phyloP scores from a whole-genome alignment of 805 yeast species.

The Peterozyma toletana region DNA sequence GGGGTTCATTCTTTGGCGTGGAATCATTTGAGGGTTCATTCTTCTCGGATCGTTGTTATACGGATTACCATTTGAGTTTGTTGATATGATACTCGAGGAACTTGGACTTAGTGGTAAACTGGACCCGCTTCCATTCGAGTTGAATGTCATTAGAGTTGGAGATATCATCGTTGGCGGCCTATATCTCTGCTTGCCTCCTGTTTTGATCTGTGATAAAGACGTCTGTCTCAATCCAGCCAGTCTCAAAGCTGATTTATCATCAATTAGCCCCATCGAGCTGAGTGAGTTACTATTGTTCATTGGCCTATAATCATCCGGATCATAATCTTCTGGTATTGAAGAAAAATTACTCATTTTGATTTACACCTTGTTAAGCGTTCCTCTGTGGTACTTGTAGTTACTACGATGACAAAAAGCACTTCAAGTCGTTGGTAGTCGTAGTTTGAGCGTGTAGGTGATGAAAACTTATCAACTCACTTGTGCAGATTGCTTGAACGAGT shows the following conservation, averaged over 20 bases:
- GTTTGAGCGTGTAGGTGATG: too few relatives aligned
- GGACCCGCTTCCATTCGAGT: not conserved
- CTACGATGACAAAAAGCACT: too few relatives aligned
- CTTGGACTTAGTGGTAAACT: conserved; percentile 3
- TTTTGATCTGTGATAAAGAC: conserved; percentile 2
- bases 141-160: not conserved
- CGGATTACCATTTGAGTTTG: conserved; percentile 2
- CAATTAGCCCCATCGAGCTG: not conserved
- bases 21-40: too few relatives aligned
- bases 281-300: not conserved
- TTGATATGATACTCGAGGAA: conserved; percentile 1
- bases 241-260: conserved; percentile 6
- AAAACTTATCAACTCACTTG: too few relatives aligned
- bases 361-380: too few relatives aligned
- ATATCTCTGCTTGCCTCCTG: conserved; percentile 5
- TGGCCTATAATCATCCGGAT: conserved; percentile 5
- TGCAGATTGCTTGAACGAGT: too few relatives aligned
- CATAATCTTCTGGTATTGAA: conserved; percentile 8
- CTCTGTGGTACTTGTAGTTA: too few relatives aligned
- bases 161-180: conserved; percentile 8
- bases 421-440: too few relatives aligned
- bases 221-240: conserved; percentile 8
- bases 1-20: too few relatives aligned
- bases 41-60: too few relatives aligned
- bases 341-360: too few relatives aligned